Evolutionary conservation across 2,329 filamentous ascomycete genomes (phyloP), one percentile per base, ranked within the genome.

Genomic region (Pseudogymnoascus sp.): DNA sequence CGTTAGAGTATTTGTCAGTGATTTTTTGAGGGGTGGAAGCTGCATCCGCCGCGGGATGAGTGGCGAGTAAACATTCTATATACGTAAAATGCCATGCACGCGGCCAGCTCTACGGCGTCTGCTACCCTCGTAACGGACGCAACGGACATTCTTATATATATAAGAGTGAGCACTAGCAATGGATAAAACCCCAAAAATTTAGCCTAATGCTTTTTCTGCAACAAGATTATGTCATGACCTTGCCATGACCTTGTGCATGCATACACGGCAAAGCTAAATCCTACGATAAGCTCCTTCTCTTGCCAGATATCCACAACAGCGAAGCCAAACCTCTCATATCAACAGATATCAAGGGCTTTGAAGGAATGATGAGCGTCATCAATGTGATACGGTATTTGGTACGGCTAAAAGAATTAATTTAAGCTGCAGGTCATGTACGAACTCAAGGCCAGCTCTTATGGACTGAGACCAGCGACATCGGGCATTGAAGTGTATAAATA

Each of bases 221-320:
- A n/a, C 12, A 20, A 25, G 20, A 5, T 25, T 25, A 47, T 25
- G 41, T n/a, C 6, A 47, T 25, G 12, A 47, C 41, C 41, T 47
- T 47, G 12, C 41, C 41, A 25, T 47, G 12, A 25, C 20, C 41
- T 47, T 25, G 41, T 47, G 41, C 41, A 9, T 47, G 41, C 41
- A 47, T 47, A 47, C 12, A 47, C 41, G 41, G 20, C 41, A 47
- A 47, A 47, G 41, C 20, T 47, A 47, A 47, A 47, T n/a, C 41
- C 12, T n/a, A 47, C 20, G 41, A 25, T 25, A 47, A 47, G 20
- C 1, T 4, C 22, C 38, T 14, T 6, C 18, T 47, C 41, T 25
- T 25, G 14, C 12, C 8, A 47, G 3, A 47, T 47, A 25, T 47
- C 20, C 41, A 25, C 41, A 47, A n/a, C 12, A 25, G 41, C n/a